phyloP scores from a whole-genome alignment of 768 basidiomycete species.

The Suillus variegatus region DNA sequence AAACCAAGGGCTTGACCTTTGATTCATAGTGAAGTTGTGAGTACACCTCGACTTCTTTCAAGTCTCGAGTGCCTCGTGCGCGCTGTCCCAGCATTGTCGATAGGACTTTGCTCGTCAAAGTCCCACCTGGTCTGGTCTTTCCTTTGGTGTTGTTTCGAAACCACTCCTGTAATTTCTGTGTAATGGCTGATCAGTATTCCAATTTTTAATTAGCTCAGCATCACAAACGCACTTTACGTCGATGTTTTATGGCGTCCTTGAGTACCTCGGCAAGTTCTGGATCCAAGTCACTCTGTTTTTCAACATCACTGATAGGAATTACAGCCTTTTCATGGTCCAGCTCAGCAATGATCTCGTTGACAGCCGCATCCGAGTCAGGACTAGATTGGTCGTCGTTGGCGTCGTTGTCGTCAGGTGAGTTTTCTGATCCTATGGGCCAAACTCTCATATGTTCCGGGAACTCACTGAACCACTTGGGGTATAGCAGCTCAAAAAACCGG shows the following conservation, averaged over 20 bases:
- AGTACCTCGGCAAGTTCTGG: too few species aligned
- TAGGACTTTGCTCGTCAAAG: not conserved
- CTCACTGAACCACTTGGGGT: not conserved
- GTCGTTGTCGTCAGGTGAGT: not conserved
- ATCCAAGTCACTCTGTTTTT: not conserved
- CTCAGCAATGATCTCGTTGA: not conserved
- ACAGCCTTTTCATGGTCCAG: not conserved
- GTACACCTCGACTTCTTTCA: not conserved
- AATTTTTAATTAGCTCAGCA: not conserved
- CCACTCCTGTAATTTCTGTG: not conserved
- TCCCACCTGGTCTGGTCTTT: not conserved
- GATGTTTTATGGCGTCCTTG: not conserved
- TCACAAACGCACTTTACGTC: not conserved
- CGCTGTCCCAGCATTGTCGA: not conserved
- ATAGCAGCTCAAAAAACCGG: not conserved
- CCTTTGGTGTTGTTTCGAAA: not conserved
- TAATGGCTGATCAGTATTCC: not conserved
- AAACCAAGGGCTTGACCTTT: not conserved
- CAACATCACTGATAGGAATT: not conserved
- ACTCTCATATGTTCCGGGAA: not conserved
- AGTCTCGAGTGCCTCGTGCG: not conserved
- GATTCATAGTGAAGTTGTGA: not conserved
- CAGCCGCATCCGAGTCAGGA: not conserved
- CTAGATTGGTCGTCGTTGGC: not conserved
- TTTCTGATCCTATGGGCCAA: not conserved